phyloP scores from a whole-genome alignment of 805 yeast species.

The Zygoascus ofunaensis region DNA sequence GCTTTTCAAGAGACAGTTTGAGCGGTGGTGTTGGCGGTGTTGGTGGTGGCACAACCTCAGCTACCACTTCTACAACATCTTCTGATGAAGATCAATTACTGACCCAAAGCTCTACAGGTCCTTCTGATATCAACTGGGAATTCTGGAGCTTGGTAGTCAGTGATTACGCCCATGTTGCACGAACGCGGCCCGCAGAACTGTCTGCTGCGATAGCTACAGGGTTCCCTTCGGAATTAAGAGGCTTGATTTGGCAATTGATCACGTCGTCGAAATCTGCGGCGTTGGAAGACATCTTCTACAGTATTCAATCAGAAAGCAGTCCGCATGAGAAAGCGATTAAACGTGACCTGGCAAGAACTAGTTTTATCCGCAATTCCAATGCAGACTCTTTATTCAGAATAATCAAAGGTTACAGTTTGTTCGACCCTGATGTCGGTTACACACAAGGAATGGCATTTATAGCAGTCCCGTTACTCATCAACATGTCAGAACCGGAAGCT shows the following conservation, averaged over 20 bases:
- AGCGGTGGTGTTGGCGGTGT: no score
- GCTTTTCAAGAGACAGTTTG: slow-evolving; percentile 26
- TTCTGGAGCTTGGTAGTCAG: slow-evolving; percentile 81
- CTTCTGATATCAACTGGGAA: slow-evolving; percentile 33
- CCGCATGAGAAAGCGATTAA: slow-evolving; percentile 67
- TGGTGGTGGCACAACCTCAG: no score
- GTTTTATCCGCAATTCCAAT: slow-evolving; percentile 62
- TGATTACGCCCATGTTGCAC: slow-evolving; percentile 62
- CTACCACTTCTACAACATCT: not conserved
- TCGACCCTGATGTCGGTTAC: slow-evolving; percentile 90
- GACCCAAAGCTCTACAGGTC: slow-evolving; percentile 4
- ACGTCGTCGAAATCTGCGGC: slow-evolving; percentile 63
- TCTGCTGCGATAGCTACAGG: slow-evolving; percentile 60
- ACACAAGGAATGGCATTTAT: slow-evolving; percentile 98
- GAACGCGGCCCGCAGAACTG: slow-evolving; percentile 49
- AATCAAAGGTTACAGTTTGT: slow-evolving; percentile 73
- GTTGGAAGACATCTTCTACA: slow-evolving; percentile 49
- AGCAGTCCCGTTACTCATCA: slow-evolving; percentile 73
- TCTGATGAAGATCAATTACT: slow-evolving; percentile 4
- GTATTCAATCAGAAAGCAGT: slow-evolving; percentile 40
- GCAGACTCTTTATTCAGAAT: slow-evolving; percentile 62
- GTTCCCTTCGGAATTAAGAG: slow-evolving; percentile 76
- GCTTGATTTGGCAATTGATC: slow-evolving; percentile 87
- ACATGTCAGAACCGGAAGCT: slow-evolving; percentile 74
- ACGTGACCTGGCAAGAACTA: slow-evolving; percentile 78